A percentile compares a stretch with the other conserved stretches of the same genome.
Conservation (phyloP, 1,284 basidiomycete genomes). For the Tylopilus orsonianus region DNA sequence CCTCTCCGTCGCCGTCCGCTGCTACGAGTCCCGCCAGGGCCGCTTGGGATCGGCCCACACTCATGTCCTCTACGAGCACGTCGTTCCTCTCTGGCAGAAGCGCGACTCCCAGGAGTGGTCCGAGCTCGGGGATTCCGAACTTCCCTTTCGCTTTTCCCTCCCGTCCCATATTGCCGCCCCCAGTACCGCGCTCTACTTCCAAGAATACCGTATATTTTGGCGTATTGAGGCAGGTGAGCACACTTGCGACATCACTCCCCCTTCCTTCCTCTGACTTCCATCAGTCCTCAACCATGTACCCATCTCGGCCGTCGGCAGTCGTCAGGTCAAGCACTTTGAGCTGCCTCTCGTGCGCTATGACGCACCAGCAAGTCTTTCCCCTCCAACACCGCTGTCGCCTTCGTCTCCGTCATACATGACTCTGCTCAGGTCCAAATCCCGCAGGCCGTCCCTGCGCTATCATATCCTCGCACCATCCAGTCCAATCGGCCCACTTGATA, state of each 20-base stretch:
- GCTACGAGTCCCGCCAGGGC: constrained; percentile 72
- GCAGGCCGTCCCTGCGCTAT: constrained; percentile 50
- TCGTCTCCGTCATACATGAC: constrained; percentile 37
- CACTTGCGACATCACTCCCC: constrained; percentile 11
- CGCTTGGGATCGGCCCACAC: constrained; percentile 56
- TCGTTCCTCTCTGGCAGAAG: constrained; percentile 66
- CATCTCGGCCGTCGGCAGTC: constrained; percentile 62
- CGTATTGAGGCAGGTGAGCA: constrained; percentile 74
- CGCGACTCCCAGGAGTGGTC: constrained; percentile 54
- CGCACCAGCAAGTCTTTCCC: constrained; percentile 39
- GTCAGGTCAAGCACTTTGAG: constrained; percentile 66
- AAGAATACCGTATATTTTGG: constrained; percentile 79
- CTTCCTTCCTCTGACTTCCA: constrained; percentile 17
- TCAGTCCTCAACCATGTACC: constrained; percentile 65
- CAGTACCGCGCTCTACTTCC: constrained; percentile 65
- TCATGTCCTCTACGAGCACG: constrained; percentile 65
- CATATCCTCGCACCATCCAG: constrained; percentile 43
- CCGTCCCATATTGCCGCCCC: constrained; percentile 64
- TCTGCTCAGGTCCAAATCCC: constrained; percentile 44
- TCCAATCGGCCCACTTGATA: constrained; percentile 57
- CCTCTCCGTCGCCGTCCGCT: constrained; percentile 67
- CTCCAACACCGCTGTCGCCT: constrained; percentile 33
- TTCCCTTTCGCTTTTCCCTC: constrained; percentile 68
- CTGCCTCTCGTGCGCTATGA: constrained; percentile 68
- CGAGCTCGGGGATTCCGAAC: constrained; percentile 61